Base-by-base conservation (phyloP, 345 rosid species). In the Eutrema japonicum region DNA sequence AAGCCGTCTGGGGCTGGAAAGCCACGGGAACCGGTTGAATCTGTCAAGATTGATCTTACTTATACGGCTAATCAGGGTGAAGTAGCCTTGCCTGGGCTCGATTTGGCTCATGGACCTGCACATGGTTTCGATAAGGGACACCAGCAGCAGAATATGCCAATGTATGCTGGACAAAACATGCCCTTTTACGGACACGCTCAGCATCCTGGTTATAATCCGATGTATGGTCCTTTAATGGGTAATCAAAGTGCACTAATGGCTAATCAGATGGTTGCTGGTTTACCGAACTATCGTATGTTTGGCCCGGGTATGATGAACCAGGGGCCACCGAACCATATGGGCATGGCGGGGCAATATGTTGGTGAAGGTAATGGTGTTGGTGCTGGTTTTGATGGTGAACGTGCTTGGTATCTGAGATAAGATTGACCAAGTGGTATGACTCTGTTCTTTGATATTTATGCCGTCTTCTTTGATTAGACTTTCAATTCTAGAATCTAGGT, bases 341-440 rank as follows among this genome's bases (percentile, higher is more conserved):
- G 71, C 2, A 57, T 77, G 67, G 29, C 48, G 41, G 80, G 80
- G 49, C 77, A 58, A 52, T 77, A 58, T 71, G 30, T 2, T 58
- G 77, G 63, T 35, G 72, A 77, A 10, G 63, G 68, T 43, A 55
- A 49, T 50, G 72, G 63, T 54, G 66, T 10, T 76, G 58, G 70
- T 60, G 8, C 58, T 51, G 64, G 77, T 64, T 70, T 55, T 66
- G 80, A 72, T 42, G 68, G 46, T 58, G 77, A 77, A 43, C 73
- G 80, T 36, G 73, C 68, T 77, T 71, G 80, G 77, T 71, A 66
- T 66, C 35, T 59, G 11, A 77, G 80, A 72, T 71, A 68, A 71
- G 72, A 51, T 52, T 22, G 18, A 8, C 61, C 68, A 69, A 49
- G 74, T 61, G 74, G 64, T 60, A 61, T 68, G 58, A 43, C 18